Evolutionary conservation across 225 moss, liverwort and hornwort genomes (phyloP).

Genomic region (Pseudoscleropodium purum): DNA sequence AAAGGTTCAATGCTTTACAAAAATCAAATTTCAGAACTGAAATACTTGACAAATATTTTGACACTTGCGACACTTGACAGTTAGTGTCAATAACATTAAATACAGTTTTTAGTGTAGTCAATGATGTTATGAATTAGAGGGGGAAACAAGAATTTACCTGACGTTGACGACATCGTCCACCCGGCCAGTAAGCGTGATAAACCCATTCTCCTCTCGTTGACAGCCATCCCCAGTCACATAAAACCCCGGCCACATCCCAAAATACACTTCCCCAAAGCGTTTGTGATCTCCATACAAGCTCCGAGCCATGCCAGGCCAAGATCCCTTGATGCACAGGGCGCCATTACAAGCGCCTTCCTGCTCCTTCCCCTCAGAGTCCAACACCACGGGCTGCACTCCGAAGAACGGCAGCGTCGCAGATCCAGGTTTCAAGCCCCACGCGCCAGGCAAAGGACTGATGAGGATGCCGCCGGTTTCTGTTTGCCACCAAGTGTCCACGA

Average conservation of each 20-base stretch:
- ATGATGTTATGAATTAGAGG: background rate
- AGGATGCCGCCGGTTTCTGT: constrained; percentile 91
- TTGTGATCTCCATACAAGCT: constrained; percentile 63
- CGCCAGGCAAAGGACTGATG: constrained; percentile 79
- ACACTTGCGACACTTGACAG: background rate
- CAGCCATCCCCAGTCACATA: constrained; percentile 84
- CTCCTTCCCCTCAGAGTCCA: constrained; percentile 59
- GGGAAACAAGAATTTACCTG: background rate
- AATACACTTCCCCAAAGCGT: constrained; percentile 61
- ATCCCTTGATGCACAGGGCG: constrained; percentile 55
- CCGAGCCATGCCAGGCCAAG: constrained; percentile 82
- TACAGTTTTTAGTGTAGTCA: background rate
- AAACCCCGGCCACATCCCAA: constrained; percentile 51
- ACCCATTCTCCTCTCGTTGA: constrained; percentile 58
- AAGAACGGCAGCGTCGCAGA: constrained; percentile 88
- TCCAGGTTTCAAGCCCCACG: constrained; percentile 73
- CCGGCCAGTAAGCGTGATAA: constrained; percentile 72
- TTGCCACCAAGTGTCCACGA: constrained; percentile 97
- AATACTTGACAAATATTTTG: background rate
- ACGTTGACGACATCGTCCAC: constrained; percentile 77
- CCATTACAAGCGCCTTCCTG: constrained; percentile 62
- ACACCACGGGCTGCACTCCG: constrained; percentile 70
- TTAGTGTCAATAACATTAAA: background rate
- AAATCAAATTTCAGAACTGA: background rate
- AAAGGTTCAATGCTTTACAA: background rate